Base-by-base conservation (phyloP, 768 basidiomycete species). In the Naganishia randhawae region DNA sequence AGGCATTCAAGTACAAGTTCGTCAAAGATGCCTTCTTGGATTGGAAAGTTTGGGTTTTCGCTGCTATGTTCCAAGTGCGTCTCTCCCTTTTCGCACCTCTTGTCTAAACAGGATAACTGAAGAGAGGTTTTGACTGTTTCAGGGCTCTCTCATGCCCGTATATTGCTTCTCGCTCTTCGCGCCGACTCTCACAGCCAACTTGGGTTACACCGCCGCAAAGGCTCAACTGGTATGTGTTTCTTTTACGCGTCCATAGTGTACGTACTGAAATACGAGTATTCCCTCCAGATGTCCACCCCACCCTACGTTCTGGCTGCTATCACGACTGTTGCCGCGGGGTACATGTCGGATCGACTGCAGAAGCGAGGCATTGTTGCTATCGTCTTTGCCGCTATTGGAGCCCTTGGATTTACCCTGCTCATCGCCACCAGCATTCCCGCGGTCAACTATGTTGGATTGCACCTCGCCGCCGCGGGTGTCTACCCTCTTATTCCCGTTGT, bases 401-500 rank as follows among this genome's bases (percentile, higher is more conserved):
- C 63, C n/a, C 16, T 74, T 57, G 73, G 73, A 11, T 74, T 71
- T 66, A 17, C 68, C 42, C 50, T 74, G 0, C 57, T 74, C 27
- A 31, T 72, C 31, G 62, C 45, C 39, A 74, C 63, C 51, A 45
- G 42, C 14, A 68, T 65, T 31, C 51, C 70, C 19, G 69, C 51
- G 32, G 65, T 70, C 62, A 65, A 72, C 54, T 74, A 72, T 63
- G 54, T 68, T 54, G 73, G 72, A 22, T 33, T 74, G 16, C 71
- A 71, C 65, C 65, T 75, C 16, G 72, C 72, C 19, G 72, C 72
- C 27, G 53, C 65, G 13, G 74, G 74, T n/a, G 66, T 71, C 16
- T 73, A 73, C 67, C 74, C 74, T 6, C 57, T 75, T 5, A 73
- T 75, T 54, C 72, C 72, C 29, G 37, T 73, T 32, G 68, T 72